Evolutionary conservation across 257 asterid genomes (phyloP).

Genomic region (Striga asiatica): DNA sequence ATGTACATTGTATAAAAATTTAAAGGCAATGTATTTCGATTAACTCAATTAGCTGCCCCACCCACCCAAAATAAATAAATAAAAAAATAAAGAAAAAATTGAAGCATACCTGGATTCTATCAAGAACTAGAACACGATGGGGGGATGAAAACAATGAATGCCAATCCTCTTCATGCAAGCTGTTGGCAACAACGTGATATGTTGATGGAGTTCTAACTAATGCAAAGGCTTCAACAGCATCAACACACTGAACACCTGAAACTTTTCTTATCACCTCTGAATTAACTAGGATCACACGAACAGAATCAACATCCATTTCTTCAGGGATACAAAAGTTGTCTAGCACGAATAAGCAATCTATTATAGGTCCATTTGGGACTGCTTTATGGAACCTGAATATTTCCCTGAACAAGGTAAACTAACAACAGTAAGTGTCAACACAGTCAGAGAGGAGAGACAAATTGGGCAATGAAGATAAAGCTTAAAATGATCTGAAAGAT

Average conservation of each 20-base stretch:
- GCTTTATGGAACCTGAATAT: slow-evolving; percentile 37
- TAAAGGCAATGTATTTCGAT: neutral
- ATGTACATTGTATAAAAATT: neutral
- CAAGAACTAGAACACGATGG: slow-evolving; percentile 79
- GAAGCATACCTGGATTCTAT: slow-evolving; percentile 68
- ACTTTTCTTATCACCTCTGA: slow-evolving; percentile 63
- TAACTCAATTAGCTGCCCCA: neutral
- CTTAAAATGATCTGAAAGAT: neutral
- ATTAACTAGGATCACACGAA: slow-evolving; percentile 45
- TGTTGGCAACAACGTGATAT: slow-evolving; percentile 29
- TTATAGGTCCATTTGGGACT: slow-evolving; percentile 23
- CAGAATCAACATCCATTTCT: slow-evolving; percentile 26
- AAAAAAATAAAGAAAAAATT: too few relatives aligned
- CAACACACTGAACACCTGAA: slow-evolving; percentile 72
- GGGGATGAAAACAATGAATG: slow-evolving; percentile 38
- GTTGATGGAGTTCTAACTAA: slow-evolving; percentile 66
- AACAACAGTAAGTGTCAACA: neutral
- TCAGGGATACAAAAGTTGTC: slow-evolving; percentile 47
- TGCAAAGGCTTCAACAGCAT: slow-evolving; percentile 66
- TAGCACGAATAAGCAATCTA: slow-evolving; percentile 70
- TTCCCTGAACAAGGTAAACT: slow-evolving; percentile 45
- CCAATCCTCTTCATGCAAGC: slow-evolving; percentile 29
- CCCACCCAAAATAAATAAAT: too few relatives aligned
- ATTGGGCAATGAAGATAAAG: neutral
- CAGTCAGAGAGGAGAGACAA: neutral